Conservation (phyloP, 768 basidiomycete species). For the Fomitopsis serialis region DNA sequence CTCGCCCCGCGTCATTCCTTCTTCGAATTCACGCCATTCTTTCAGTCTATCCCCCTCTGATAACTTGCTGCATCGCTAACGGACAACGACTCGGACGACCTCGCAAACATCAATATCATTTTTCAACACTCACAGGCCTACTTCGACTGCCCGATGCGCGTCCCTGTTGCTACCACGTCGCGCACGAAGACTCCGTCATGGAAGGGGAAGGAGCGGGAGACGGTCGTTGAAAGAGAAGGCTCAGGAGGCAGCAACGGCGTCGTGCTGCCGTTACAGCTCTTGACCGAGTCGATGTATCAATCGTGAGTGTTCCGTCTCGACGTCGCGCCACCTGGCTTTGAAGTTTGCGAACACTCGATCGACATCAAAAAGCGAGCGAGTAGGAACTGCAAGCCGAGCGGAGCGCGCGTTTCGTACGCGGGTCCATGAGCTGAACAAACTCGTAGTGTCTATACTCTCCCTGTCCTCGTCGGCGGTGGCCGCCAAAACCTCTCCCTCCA, state of each 20-base stretch:
- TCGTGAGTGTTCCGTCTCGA: constrained; percentile 41
- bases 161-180: no score
- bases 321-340: not conserved
- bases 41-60: not conserved
- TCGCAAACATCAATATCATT: no score
- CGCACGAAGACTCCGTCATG: not conserved
- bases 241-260: constrained; percentile 47
- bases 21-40: not conserved
- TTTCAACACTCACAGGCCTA: no score
- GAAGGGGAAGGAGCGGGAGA: constrained; percentile 20
- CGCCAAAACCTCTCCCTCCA: constrained; percentile 55
- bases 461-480: constrained; percentile 45
- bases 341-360: not conserved
- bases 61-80: not conserved
- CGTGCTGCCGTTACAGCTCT: constrained; percentile 50
- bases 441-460: constrained; percentile 59
- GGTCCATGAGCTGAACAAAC: not conserved
- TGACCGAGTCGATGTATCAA: constrained; percentile 48
- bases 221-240: constrained; percentile 29
- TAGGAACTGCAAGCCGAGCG: no score
- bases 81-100: no score
- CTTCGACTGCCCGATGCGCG: no score
- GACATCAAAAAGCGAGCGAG: no score
- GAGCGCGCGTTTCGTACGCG: no score
- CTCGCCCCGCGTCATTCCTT: not conserved